phyloP scores from a whole-genome alignment of 140 eudicot genomes.

The Stevia rebaudiana region DNA sequence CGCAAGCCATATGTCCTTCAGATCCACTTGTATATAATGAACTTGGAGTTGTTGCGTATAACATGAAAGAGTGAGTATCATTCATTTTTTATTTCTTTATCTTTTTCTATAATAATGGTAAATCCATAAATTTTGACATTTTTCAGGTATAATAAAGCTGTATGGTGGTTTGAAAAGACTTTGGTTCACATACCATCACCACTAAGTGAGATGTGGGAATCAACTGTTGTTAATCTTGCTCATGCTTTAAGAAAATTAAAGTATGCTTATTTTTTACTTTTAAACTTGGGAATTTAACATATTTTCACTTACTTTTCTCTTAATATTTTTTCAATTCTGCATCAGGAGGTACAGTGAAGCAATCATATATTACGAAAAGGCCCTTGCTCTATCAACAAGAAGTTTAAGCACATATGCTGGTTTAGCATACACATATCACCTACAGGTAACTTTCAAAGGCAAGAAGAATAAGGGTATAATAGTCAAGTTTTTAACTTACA shows the following conservation, averaged over 20 bases:
- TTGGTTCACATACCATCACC: slow-evolving; percentile 70
- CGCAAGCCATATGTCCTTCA: slow-evolving; percentile 68
- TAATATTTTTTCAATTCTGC: neutral
- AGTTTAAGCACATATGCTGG: slow-evolving; percentile 92
- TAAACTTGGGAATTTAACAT: neutral
- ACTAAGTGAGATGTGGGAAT: slow-evolving; percentile 86
- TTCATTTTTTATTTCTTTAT: neutral
- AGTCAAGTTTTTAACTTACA: neutral
- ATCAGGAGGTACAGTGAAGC: slow-evolving; percentile 89
- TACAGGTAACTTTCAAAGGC: slow-evolving; percentile 47
- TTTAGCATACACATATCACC: slow-evolving; percentile 88
- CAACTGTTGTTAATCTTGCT: slow-evolving; percentile 92
- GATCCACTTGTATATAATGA: slow-evolving; percentile 96
- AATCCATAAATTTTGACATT: neutral
- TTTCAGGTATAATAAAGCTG: slow-evolving; percentile 75
- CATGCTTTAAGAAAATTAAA: slow-evolving; percentile 74
- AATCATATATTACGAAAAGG: slow-evolving; percentile 75
- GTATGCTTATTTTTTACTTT: slow-evolving; percentile 30
- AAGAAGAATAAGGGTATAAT: neutral
- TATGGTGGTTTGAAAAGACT: slow-evolving; percentile 89
- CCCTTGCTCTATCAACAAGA: slow-evolving; percentile 79
- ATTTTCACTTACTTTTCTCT: neutral
- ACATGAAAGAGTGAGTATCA: slow-evolving; percentile 76
- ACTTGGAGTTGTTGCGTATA: slow-evolving; percentile 94
- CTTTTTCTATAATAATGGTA: neutral